A percentile compares a stretch with the other conserved stretches of the same genome.
These are phyloP conservation scores for Carpinus viminea DNA, from an alignment of 306 rosid species.

Conservation along the genomic window DNA sequence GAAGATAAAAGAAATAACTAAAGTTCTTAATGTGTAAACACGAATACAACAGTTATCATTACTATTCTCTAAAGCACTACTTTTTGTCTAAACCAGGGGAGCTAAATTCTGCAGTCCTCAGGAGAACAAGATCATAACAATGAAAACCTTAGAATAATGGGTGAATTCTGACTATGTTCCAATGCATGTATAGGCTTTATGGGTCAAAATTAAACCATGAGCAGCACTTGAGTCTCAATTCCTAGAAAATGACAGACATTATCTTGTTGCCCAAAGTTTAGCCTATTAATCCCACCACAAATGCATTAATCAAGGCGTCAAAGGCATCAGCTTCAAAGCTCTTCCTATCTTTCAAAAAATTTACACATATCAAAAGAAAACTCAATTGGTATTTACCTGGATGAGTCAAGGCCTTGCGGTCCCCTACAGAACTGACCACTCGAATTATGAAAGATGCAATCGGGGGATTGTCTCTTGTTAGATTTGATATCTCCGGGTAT, in stretches of 20 bases:
- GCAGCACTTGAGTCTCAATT: not conserved
- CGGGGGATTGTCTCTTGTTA: slow-evolving; percentile 85
- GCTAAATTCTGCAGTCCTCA: not conserved
- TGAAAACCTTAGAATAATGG: not conserved
- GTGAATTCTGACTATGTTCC: not conserved
- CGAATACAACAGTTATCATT: not conserved
- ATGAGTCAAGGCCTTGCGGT: slow-evolving; percentile 75
- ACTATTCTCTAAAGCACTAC: not conserved
- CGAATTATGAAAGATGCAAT: slow-evolving; percentile 82
- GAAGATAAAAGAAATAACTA: slow-evolving; percentile 3
- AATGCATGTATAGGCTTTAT: not conserved
- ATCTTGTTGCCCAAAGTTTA: not conserved
- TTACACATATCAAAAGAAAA: not conserved
- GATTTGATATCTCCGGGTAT: slow-evolving; percentile 83
- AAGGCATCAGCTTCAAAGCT: slow-evolving; percentile 3
- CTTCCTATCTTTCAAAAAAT: not conserved
- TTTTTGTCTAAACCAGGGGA: not conserved
- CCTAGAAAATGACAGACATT: not conserved
- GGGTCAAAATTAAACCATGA: not conserved
- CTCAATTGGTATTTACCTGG: slow-evolving; percentile 58
- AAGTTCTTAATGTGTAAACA: not conserved
- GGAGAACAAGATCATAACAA: not conserved
- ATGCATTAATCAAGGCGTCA: not conserved
- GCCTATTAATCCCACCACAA: not conserved
- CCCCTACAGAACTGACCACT: slow-evolving; percentile 73